Percentiles rank a stretch among this genome's conserved stretches.
These are phyloP conservation scores for Yarrowia sp. DNA, from an alignment of 805 yeast genomes.

Conservation along the genomic window DNA sequence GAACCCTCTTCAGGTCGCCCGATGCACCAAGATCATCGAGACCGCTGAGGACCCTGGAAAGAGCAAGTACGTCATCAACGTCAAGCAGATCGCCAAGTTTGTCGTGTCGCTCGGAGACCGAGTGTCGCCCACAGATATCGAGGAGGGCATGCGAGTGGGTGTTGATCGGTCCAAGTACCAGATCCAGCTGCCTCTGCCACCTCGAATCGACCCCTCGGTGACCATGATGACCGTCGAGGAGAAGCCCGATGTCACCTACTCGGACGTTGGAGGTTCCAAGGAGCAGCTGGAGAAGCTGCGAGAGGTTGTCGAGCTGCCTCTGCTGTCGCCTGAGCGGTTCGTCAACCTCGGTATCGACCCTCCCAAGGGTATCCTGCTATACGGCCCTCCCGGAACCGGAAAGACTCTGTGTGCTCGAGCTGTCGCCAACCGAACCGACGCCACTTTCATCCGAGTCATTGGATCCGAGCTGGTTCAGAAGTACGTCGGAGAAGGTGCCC, in stretches of 20 bases:
- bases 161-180: constrained; percentile 97
- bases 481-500: constrained; percentile 99
- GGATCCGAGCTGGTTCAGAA: constrained; percentile 98
- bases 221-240: constrained; percentile 99
- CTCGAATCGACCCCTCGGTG: constrained; percentile 94
- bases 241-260: constrained; percentile 94
- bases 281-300: constrained; percentile 95
- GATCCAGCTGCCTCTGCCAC: constrained; percentile 95
- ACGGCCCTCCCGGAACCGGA: constrained; percentile 99
- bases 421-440: constrained; percentile 98
- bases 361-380: constrained; percentile 93
- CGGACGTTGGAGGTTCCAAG: constrained; percentile 98
- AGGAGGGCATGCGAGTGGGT: constrained; percentile 99
- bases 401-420: constrained; percentile 98
- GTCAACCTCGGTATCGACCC: constrained; percentile 98
- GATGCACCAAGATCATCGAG: constrained; percentile 92
- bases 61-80: constrained; percentile 89
- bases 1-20: constrained; percentile 95
- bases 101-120: constrained; percentile 96
- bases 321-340: constrained; percentile 93
- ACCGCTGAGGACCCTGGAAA: constrained; percentile 65
- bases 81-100: constrained; percentile 97
- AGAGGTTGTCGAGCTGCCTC: constrained; percentile 93
- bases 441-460: constrained; percentile 95
- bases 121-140: constrained; percentile 97